A percentile compares a stretch with the other conserved stretches of the same genome.
Conservation (phyloP, 2,329 filamentous ascomycete genomes). For the Scedosporium apiospermum region DNA sequence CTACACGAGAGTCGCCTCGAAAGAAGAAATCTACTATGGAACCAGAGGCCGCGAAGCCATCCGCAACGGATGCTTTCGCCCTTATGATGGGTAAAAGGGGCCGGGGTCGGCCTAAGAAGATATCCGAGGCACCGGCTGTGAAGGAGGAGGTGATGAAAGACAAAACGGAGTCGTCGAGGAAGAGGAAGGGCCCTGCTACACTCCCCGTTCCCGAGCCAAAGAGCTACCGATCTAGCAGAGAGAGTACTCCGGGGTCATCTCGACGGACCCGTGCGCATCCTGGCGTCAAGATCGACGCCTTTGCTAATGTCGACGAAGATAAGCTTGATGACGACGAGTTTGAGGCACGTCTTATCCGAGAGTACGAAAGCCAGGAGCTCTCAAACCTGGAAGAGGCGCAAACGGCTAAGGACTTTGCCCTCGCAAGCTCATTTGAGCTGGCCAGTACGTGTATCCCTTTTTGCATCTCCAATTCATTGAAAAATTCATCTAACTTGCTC, state of each 20-base stretch:
- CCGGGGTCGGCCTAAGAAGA: constrained; percentile 10
- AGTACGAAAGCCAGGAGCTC: constrained; percentile 36
- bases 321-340: constrained; percentile 74
- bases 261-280: not conserved
- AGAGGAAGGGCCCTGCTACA: constrained; percentile 14
- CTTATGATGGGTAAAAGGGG: constrained; percentile 38
- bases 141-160: constrained; percentile 21
- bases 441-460: constrained; percentile 49
- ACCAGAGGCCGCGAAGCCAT: not conserved
- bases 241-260: constrained; percentile 58
- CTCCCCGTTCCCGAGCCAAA: constrained; percentile 41
- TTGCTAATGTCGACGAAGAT: constrained; percentile 40
- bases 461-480: not conserved
- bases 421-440: constrained; percentile 59
- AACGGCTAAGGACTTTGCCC: constrained; percentile 13
- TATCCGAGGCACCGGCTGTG: not conserved
- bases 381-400: constrained; percentile 46
- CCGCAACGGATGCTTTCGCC: constrained; percentile 35
- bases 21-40: constrained; percentile 16
- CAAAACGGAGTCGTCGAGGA: constrained; percentile 22
- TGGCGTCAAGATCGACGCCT: constrained; percentile 37
- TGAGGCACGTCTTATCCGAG: constrained; percentile 64
- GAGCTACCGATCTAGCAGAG: constrained; percentile 63
- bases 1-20: constrained; percentile 25
- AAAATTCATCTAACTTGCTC: constrained; percentile 13